Evolutionary conservation across 441 rosid species (phyloP), one percentile per base, ranked within the genome.

Genomic region (Biscutella laevigata): DNA sequence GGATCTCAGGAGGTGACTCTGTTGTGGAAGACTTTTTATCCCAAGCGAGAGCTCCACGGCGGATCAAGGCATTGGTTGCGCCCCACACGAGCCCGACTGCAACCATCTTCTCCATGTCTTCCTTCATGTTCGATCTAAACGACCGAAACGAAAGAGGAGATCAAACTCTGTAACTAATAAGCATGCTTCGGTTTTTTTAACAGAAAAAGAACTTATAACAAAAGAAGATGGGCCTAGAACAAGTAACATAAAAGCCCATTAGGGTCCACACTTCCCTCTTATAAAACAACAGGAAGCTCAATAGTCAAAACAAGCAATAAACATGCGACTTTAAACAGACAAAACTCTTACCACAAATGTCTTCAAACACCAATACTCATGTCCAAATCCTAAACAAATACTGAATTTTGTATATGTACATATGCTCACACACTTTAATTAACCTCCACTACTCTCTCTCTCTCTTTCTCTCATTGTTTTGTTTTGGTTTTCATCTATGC

Each of bases 81-180:
- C 95, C 97, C 97, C 95, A 90, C 4, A 86, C 72, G 5, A 90
- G 57, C 50, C 94, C 94, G 17, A 86, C 84, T 0, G 84, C 86
- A 38, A 86, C 78, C 97, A 84, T 86, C 72, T 84, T 84, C 70
- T 82, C 78, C 34, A 74, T 70, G 61, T 84, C 94, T 26, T 78
- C 77, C 39, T 62, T 64, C 86, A 83, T 82, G 5, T 25, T 8
- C 8, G 28, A 25, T n/a, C n/a, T n/a, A n/a, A n/a, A n/a, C n/a
- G n/a, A n/a, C n/a, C n/a, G n/a, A n/a, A n/a, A n/a, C n/a, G n/a
- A n/a, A n/a, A n/a, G n/a, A n/a, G n/a, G n/a, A n/a, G n/a, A n/a
- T n/a, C n/a, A n/a, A n/a, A n/a, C n/a, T n/a, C n/a, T n/a, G n/a
- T n/a, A n/a, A n/a, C n/a, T n/a, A n/a, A n/a, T n/a, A n/a, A n/a